A percentile compares a stretch with the other conserved stretches of the same genome.
phyloP scores from a whole-genome alignment of 2,329 filamentous ascomycete genomes.

The Pseudogymnoascus sp. region DNA sequence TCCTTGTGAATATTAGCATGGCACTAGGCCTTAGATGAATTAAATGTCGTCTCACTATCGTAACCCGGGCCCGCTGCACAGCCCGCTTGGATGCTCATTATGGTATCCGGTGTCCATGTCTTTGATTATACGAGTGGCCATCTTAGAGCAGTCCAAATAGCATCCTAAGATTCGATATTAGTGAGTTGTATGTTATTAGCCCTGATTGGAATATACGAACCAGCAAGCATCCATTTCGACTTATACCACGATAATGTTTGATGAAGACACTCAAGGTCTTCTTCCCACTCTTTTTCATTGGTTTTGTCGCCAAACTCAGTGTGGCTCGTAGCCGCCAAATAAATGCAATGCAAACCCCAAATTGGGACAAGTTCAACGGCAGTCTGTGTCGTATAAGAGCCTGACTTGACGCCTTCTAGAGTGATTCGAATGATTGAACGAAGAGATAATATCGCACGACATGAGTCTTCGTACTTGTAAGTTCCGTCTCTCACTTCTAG shows the following conservation, averaged over 20 bases:
- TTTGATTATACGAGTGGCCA: background rate
- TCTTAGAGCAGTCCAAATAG: background rate
- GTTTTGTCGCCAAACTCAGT: background rate
- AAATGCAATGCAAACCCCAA: conserved; percentile 1
- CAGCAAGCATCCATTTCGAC: background rate
- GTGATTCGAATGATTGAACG: background rate
- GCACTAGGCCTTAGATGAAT: background rate
- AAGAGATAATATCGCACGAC: background rate
- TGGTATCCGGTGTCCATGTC: background rate
- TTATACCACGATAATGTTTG: background rate
- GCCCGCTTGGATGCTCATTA: background rate
- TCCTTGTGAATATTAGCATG: background rate
- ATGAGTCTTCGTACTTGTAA: conserved; percentile 2
- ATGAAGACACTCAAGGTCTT: background rate
- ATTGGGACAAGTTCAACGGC: conserved; percentile 5
- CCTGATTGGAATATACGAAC: background rate
- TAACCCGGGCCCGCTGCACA: background rate
- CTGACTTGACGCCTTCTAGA: background rate
- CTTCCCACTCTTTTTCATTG: background rate
- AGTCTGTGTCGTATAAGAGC: background rate
- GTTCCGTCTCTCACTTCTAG: conserved; percentile 1
- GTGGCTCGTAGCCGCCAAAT: background rate
- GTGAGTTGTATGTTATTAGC: background rate
- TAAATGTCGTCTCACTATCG: background rate
- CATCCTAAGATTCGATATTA: background rate